These are phyloP conservation scores for Ophiostoma himal-ulmi DNA, from an alignment of 2,329 filamentous ascomycete genomes.

Conservation along the genomic window DNA sequence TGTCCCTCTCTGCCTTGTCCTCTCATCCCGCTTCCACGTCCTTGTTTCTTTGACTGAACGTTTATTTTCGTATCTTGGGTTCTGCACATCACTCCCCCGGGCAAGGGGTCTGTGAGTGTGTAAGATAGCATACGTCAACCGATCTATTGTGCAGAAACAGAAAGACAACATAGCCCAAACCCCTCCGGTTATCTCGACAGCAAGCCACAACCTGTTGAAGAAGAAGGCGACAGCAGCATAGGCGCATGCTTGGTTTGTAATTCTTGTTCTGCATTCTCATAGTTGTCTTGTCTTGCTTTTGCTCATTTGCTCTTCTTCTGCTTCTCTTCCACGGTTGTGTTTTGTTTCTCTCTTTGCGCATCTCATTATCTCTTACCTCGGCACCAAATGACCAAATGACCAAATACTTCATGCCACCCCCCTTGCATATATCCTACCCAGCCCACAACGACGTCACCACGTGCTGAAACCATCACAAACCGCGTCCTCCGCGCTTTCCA, in stretches of 20 bases:
- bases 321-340: neutral
- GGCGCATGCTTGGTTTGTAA: neutral
- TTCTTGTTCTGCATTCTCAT: neutral
- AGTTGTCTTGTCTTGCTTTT: neutral
- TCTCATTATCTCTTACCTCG: neutral
- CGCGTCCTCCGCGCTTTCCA: neutral
- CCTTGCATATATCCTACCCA: neutral
- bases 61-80: neutral
- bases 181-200: neutral
- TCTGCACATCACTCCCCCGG: neutral
- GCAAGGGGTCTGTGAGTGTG: neutral
- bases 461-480: neutral
- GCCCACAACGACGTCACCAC: slow-evolving; percentile 14
- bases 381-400: neutral
- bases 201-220: slow-evolving; percentile 1
- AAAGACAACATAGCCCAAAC: neutral
- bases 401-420: neutral
- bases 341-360: neutral
- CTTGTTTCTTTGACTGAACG: neutral
- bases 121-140: neutral
- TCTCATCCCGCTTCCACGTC: neutral
- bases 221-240: neutral
- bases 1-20: neutral
- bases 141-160: neutral
- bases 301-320: neutral